Evolutionary conservation across 164 flowering plant genomes (phyloP).

Genomic region (Tinospora cordifolia): DNA sequence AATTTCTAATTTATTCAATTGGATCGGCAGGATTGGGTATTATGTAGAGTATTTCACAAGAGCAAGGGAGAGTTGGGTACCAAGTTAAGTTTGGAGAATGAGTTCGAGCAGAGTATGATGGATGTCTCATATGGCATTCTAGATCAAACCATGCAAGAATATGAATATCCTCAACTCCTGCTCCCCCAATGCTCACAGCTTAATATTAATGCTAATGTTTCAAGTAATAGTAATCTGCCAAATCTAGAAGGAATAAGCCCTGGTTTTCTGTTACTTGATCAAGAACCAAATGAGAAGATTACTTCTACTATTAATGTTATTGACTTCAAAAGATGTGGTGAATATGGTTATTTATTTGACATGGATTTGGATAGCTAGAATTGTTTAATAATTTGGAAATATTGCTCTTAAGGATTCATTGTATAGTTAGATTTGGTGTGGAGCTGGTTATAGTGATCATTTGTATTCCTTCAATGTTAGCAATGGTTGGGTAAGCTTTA

Average conservation of each 20-base stretch:
- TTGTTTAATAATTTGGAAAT: not conserved
- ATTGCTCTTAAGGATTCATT: no score
- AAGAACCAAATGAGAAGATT: slow-evolving; percentile 3
- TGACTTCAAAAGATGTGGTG: slow-evolving; percentile 9
- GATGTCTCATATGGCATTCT: slow-evolving; percentile 11
- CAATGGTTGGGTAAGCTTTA: no score
- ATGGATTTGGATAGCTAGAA: slow-evolving; percentile 26
- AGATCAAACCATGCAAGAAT: slow-evolving; percentile 7
- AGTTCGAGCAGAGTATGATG: slow-evolving; percentile 14
- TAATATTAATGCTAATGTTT: slow-evolving; percentile 7
- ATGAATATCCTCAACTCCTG: not conserved
- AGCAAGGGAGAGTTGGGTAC: slow-evolving; percentile 31
- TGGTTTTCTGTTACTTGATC: slow-evolving; percentile 18
- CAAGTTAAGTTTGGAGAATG: slow-evolving; percentile 16
- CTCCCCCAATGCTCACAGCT: slow-evolving; percentile 14
- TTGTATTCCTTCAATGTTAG: no score
- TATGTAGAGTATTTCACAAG: slow-evolving; percentile 73
- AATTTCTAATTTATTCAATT: not conserved
- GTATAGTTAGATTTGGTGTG: no score
- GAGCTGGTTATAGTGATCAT: no score
- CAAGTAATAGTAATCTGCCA: not conserved
- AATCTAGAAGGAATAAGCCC: slow-evolving; percentile 11
- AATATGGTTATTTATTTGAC: slow-evolving; percentile 41
- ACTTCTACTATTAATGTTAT: not conserved
- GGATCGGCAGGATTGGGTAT: slow-evolving; percentile 69